Evolutionary conservation across 345 rosid genomes (phyloP).

Genomic region (Erucastrum elatum): DNA sequence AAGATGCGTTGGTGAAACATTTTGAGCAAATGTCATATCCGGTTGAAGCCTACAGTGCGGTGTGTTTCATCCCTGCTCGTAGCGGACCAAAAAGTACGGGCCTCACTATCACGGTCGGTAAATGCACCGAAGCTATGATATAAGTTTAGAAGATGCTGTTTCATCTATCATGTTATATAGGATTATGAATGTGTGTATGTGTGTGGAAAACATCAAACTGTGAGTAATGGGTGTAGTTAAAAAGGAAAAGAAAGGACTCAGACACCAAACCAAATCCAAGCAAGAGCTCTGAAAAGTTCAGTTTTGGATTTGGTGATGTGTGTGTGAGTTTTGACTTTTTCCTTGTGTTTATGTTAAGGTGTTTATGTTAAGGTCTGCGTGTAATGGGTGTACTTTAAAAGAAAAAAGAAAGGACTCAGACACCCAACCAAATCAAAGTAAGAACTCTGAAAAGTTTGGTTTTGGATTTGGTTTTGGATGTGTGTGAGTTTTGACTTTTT

Average conservation of each 20-base stretch:
- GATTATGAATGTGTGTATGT: background rate
- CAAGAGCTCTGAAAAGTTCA: background rate
- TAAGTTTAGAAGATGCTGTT: conserved; percentile 1
- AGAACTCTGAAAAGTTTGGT: background rate
- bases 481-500: conserved; percentile 36
- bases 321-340: conserved; percentile 36
- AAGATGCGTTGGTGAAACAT: conserved; percentile 45
- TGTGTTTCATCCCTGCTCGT: conserved; percentile 50
- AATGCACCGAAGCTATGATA: background rate
- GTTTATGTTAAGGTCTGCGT: background rate
- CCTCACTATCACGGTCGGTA: conserved; percentile 29
- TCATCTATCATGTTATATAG: background rate
- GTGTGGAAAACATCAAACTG: background rate
- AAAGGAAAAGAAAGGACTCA: conserved; percentile 24
- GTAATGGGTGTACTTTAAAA: background rate
- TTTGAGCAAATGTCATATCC: conserved; percentile 48
- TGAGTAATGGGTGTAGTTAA: background rate
- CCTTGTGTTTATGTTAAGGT: too few relatives aligned
- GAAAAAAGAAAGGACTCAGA: conserved; percentile 27
- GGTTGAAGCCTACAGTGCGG: conserved; percentile 51
- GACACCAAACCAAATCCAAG: conserved; percentile 42
- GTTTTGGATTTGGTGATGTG: conserved; percentile 42
- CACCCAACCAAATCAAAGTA: conserved; percentile 40
- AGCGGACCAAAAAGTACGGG: conserved; percentile 36
- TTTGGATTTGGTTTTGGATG: conserved; percentile 40